Evolutionary conservation across 805 yeast genomes (phyloP).

Genomic region (Lipomyces yamadae): DNA sequence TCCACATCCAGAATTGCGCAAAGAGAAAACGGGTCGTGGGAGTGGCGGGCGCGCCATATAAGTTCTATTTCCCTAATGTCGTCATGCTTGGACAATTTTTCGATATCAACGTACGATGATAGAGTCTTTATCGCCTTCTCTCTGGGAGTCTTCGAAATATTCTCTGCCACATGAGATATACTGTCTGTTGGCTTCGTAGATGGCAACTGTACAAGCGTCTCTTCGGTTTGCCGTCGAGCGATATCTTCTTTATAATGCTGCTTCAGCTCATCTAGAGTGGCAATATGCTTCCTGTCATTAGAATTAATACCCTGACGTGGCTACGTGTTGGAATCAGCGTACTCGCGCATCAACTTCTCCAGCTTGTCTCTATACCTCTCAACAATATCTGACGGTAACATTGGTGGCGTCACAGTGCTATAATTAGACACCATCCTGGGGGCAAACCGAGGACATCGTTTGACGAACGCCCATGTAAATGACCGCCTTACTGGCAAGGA

Average conservation of each 20-base stretch:
- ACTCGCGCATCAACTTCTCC: conserved; percentile 42
- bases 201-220: conserved; percentile 48
- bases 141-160: conserved; percentile 44
- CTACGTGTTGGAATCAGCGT: conserved; percentile 30
- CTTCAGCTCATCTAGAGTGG: conserved; percentile 62
- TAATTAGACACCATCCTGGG: background rate
- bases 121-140: conserved; percentile 63
- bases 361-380: conserved; percentile 52
- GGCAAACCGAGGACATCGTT: background rate
- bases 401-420: conserved; percentile 4
- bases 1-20: conserved; percentile 65
- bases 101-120: conserved; percentile 69
- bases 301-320: background rate
- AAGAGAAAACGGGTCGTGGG: conserved; percentile 60
- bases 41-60: conserved; percentile 89
- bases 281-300: conserved; percentile 48
- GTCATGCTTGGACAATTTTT: conserved; percentile 62
- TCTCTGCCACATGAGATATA: conserved; percentile 22
- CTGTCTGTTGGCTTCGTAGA: background rate
- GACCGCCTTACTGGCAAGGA: background rate
- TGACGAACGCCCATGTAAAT: background rate
- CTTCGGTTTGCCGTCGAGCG: conserved; percentile 53
- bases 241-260: conserved; percentile 66
- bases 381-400: conserved; percentile 41
- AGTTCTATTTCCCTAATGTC: conserved; percentile 64